phyloP scores from a whole-genome alignment of 2,329 filamentous ascomycete genomes.

The Zasmidium cellare region DNA sequence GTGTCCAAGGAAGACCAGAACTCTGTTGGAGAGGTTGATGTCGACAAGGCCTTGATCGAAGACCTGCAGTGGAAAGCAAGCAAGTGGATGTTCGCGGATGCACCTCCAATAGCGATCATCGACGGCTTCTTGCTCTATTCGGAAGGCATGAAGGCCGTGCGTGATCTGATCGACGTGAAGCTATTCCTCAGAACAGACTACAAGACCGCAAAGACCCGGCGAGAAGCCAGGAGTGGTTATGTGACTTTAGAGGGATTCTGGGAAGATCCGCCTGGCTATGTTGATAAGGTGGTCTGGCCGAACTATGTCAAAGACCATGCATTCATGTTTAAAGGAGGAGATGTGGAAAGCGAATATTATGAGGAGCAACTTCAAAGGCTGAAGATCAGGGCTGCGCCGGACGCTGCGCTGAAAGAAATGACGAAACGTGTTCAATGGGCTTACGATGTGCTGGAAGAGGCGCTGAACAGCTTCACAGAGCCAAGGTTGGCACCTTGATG shows the following conservation, averaged over 20 bases:
- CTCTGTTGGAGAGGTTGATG: constrained; percentile 45
- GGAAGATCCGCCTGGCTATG: constrained; percentile 90
- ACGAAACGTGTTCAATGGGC: constrained; percentile 42
- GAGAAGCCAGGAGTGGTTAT: constrained; percentile 72
- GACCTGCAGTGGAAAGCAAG: constrained; percentile 31
- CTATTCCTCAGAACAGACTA: constrained; percentile 75
- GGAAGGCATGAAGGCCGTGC: constrained; percentile 53
- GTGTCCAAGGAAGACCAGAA: constrained; percentile 62
- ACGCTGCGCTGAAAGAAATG: constrained; percentile 32
- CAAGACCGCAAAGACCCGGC: constrained; percentile 61
- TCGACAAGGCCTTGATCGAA: constrained; percentile 34
- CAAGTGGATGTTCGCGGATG: constrained; percentile 29
- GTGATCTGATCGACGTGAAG: constrained; percentile 68
- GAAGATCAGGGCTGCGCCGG: constrained; percentile 33
- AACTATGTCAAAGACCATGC: constrained; percentile 81
- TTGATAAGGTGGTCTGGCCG: constrained; percentile 93
- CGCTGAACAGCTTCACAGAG: constrained; percentile 20
- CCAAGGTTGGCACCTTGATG: neutral
- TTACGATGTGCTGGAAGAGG: constrained; percentile 27
- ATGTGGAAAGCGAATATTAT: constrained; percentile 62
- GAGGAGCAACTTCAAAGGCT: constrained; percentile 39
- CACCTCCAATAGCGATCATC: constrained; percentile 64
- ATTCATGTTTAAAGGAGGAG: constrained; percentile 72
- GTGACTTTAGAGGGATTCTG: constrained; percentile 85
- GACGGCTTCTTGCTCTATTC: constrained; percentile 89